Conservation (phyloP, 257 asterid species). For the Rauvolfia tetraphylla region DNA sequence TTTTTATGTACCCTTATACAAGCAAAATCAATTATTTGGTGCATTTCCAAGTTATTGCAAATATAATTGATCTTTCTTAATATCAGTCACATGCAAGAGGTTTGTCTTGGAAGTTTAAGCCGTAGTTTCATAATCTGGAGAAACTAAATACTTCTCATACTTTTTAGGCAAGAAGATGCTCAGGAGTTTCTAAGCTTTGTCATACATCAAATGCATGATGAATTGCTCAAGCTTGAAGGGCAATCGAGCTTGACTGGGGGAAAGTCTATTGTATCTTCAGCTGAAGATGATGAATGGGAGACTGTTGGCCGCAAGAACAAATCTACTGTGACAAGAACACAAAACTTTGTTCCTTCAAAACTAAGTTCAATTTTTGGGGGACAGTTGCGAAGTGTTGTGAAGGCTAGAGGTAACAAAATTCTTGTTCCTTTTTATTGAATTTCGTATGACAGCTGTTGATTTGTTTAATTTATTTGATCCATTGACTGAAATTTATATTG, state of each 20-base stretch:
- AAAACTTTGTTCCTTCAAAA: conserved; percentile 66
- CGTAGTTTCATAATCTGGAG: neutral
- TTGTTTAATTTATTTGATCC: neutral
- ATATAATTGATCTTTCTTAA: neutral
- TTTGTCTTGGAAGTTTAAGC: neutral
- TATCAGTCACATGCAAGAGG: neutral
- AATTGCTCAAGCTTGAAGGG: conserved; percentile 80
- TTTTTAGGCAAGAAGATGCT: conserved; percentile 94
- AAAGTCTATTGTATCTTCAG: conserved; percentile 56
- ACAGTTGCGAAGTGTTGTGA: conserved; percentile 72
- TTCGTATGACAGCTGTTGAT: neutral
- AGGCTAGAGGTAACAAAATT: conserved; percentile 56
- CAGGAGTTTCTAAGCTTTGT: conserved; percentile 85
- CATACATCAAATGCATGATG: conserved; percentile 93
- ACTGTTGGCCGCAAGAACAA: conserved; percentile 96
- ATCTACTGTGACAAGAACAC: conserved; percentile 91
- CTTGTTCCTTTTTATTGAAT: neutral
- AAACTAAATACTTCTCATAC: neutral
- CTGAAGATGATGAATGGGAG: conserved; percentile 96
- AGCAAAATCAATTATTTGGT: neutral
- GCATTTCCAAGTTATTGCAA: neutral
- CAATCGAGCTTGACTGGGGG: conserved; percentile 45
- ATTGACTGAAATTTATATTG: neutral
- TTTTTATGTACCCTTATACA: neutral
- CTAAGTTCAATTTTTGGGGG: conserved; percentile 84